Percentiles rank a stretch among this genome's conserved stretches.
Evolutionary conservation across 2,329 filamentous ascomycete genomes (phyloP).

Genomic region (Leptographium galeiforme): DNA sequence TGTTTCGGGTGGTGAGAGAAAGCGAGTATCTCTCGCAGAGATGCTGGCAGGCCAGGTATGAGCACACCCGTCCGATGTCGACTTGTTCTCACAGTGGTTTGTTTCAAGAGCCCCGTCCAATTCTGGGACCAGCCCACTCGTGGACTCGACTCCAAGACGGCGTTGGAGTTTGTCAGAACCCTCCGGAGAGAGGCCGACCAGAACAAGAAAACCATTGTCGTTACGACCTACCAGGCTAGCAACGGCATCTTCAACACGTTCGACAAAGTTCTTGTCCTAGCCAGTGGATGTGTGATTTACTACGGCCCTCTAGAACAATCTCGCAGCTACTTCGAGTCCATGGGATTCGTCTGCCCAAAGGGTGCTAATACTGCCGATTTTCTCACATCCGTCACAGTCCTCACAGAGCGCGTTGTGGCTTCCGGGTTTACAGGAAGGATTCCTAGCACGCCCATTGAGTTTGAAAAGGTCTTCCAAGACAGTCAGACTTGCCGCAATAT

Average conservation of each 20-base stretch:
- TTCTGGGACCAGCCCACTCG: conserved; percentile 61
- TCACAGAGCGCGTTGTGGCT: not conserved
- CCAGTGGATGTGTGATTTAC: conserved; percentile 8
- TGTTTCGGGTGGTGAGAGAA: conserved; percentile 35
- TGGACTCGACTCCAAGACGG: conserved; percentile 52
- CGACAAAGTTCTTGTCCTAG: conserved; percentile 12
- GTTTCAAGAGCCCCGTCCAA: conserved; percentile 38
- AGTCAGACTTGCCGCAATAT: conserved; percentile 24
- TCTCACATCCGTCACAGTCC: conserved; percentile 45
- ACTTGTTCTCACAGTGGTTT: not conserved
- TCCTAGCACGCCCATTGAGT: conserved; percentile 49
- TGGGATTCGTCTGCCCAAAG: conserved; percentile 48
- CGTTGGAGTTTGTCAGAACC: conserved; percentile 51
- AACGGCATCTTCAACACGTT: conserved; percentile 38
- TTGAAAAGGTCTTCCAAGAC: conserved; percentile 43
- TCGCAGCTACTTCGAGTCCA: conserved; percentile 49
- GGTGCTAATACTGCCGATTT: conserved; percentile 63
- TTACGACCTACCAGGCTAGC: conserved; percentile 54
- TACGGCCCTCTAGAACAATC: conserved; percentile 30
- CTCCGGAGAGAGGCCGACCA: conserved; percentile 54
- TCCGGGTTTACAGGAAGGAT: conserved; percentile 38
- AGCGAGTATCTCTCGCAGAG: conserved; percentile 64
- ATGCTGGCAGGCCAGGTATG: conserved; percentile 35
- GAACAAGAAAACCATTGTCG: conserved; percentile 42
- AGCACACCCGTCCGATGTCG: no score